Evolutionary conservation across 1,139 yeast species (phyloP).

Genomic region (Saccharomyces hybrid): DNA sequence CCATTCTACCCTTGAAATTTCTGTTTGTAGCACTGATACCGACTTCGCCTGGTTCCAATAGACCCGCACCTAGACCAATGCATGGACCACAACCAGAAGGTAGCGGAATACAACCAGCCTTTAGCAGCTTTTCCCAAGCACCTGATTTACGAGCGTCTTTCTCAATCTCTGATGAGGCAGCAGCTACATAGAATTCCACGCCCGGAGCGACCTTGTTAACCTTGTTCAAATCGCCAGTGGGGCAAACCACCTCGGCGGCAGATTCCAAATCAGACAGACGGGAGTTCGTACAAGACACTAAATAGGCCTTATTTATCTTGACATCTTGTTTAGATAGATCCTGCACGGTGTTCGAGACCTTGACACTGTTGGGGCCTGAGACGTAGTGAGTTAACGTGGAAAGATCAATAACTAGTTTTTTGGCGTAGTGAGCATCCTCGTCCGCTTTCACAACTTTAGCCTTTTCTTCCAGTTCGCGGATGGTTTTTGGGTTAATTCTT

Average conservation of each 20-base stretch:
- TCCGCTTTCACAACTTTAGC: constrained; percentile 45
- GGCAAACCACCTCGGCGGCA: constrained; percentile 66
- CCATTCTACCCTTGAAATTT: constrained; percentile 99
- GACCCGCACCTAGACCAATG: constrained; percentile 93
- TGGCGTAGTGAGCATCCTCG: constrained; percentile 75
- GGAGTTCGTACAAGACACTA: constrained; percentile 97
- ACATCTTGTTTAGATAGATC: constrained; percentile 68
- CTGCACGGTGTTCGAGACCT: constrained; percentile 70
- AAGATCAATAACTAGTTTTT: constrained; percentile 74
- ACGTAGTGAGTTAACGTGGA: constrained; percentile 82
- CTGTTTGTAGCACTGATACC: constrained; percentile 98
- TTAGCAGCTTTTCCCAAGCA: constrained; percentile 83
- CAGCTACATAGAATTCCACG: constrained; percentile 94
- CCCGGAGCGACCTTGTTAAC: constrained; percentile 76
- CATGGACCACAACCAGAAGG: constrained; percentile 99
- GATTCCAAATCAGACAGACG: constrained; percentile 88
- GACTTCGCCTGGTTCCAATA: constrained; percentile 89
- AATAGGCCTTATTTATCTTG: constrained; percentile 84
- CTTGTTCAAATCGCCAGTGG: constrained; percentile 23
- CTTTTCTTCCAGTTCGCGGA: constrained; percentile 33
- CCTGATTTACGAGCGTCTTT: constrained; percentile 84
- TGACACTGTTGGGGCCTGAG: constrained; percentile 96
- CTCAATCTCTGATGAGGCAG: constrained; percentile 92
- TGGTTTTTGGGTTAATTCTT: constrained; percentile 59
- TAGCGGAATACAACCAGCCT: constrained; percentile 89